These are phyloP conservation scores for Didymella segeticola DNA, from an alignment of 2,329 filamentous ascomycete species.

Conservation along the genomic window DNA sequence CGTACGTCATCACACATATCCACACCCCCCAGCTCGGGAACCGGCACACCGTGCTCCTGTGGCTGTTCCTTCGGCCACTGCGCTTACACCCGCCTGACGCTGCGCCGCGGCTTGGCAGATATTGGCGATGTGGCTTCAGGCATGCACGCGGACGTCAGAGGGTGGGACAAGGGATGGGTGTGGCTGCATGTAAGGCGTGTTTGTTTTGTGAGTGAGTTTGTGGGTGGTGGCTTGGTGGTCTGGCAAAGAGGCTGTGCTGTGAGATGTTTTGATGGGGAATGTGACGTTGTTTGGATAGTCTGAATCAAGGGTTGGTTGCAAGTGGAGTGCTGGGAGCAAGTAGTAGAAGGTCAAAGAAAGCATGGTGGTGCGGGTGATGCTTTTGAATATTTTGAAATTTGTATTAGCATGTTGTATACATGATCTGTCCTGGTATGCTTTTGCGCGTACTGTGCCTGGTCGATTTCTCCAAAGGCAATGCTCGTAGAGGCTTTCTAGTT, in stretches of 20 bases:
- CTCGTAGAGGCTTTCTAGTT: neutral
- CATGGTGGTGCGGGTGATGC: neutral
- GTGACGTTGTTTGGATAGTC: too few relatives aligned
- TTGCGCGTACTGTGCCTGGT: neutral
- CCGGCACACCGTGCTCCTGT: neutral
- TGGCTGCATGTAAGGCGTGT: neutral
- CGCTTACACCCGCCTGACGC: neutral
- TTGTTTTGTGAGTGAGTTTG: neutral
- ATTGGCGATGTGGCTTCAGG: neutral
- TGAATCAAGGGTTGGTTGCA: neutral
- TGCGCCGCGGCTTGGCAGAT: constrained; percentile 1
- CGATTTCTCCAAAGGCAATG: neutral
- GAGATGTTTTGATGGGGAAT: too few relatives aligned
- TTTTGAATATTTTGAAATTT: constrained; percentile 4
- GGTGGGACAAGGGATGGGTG: neutral
- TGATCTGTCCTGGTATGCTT: constrained; percentile 6
- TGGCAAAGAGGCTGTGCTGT: neutral
- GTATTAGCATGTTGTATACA: constrained; percentile 11
- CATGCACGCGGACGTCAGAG: neutral
- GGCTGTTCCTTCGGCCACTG: neutral
- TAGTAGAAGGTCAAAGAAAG: too few relatives aligned
- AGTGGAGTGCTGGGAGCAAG: neutral
- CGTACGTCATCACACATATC: neutral
- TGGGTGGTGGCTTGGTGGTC: neutral
- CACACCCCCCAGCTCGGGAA: neutral